Evolutionary conservation across 129 eudicot species (phyloP), one percentile per base, ranked within the genome.

Genomic region (Chrysanthemum seticuspe): DNA sequence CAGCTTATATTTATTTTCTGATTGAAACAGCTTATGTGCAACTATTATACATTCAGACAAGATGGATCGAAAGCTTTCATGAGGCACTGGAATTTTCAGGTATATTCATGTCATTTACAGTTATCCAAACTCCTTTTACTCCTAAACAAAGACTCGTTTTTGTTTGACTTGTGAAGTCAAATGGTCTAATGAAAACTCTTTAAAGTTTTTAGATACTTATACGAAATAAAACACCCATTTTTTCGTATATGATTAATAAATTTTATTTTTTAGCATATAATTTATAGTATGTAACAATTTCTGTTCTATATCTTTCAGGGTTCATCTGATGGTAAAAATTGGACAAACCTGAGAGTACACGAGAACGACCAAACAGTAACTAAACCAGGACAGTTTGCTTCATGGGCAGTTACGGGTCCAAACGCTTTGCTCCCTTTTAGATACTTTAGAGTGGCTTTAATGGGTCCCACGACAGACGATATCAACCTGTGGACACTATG

Each of bases 301-400:
- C 12, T 23, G n/a, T 23, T 48, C 10, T 25, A 25, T 25, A 25
- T 25, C 29, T 75, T 19, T n/a, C 76, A 94, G 99, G 99, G 99
- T 9, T 94, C 99, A 18, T 71, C 78, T 72, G 99, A 94, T 73
- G 99, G 94, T 44, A 84, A 80, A 74, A 86, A 45, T 60, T 94
- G 99, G 99, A 88, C 94, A 65, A 81, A 84, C 83, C 80, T 94
- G 86, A 79, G 96, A 70, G 84, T 86, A 68, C 97, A 94, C 72
- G 97, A 90, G 82, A 88, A 90, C 11, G 99, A 94, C 73, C 91
- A 86, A 45, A 90, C 89, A 5, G 64, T 94, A 15, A 83, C 91
- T 83, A 90, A 94, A 68, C 96, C 99, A 1, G 96, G 99, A 51
- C 94, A 94, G 19, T 94, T 84, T 80, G 97, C 99, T 31, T 94